Conservation (phyloP, 2,329 filamentous ascomycete genomes). For the Calonectria montana region DNA sequence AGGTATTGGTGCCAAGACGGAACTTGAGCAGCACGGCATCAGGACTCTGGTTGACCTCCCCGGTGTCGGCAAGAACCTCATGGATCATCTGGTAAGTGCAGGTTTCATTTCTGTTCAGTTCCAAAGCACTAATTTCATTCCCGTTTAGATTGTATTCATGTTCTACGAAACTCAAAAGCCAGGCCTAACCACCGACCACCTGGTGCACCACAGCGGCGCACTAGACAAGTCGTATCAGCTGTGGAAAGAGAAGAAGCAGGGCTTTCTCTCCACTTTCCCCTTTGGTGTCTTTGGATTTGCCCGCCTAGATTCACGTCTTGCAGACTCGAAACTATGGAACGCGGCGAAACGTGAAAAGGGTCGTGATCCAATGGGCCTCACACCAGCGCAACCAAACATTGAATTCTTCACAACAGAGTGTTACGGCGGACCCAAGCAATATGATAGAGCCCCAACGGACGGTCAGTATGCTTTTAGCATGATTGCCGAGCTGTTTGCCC, state of each 20-base stretch:
- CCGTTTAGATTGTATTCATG: slow-evolving; percentile 62
- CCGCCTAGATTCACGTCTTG: slow-evolving; percentile 68
- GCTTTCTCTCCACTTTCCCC: slow-evolving; percentile 69
- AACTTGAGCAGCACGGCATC: slow-evolving; percentile 55
- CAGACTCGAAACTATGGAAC: slow-evolving; percentile 65
- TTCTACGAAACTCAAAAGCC: slow-evolving; percentile 68
- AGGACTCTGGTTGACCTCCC: slow-evolving; percentile 54
- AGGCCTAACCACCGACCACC: slow-evolving; percentile 66
- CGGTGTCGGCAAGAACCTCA: slow-evolving; percentile 62
- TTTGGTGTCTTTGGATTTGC: slow-evolving; percentile 73
- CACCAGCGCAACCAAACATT: slow-evolving; percentile 66
- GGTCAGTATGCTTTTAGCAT: slow-evolving; percentile 69
- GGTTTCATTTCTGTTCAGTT: no score
- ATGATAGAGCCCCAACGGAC: slow-evolving; percentile 62
- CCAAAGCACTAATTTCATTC: background rate
- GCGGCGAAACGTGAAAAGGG: slow-evolving; percentile 58
- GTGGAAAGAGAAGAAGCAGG: slow-evolving; percentile 69
- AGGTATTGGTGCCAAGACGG: slow-evolving; percentile 59
- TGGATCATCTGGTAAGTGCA: slow-evolving; percentile 53
- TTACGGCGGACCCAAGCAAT: slow-evolving; percentile 70
- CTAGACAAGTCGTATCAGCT: slow-evolving; percentile 61
- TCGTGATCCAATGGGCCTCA: slow-evolving; percentile 73
- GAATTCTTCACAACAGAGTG: slow-evolving; percentile 73
- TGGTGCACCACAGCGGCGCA: slow-evolving; percentile 64
- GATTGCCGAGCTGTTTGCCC: slow-evolving; percentile 67